Base-by-base conservation (phyloP, 2,329 filamentous ascomycete genomes). In the Epichloe amarillans region DNA sequence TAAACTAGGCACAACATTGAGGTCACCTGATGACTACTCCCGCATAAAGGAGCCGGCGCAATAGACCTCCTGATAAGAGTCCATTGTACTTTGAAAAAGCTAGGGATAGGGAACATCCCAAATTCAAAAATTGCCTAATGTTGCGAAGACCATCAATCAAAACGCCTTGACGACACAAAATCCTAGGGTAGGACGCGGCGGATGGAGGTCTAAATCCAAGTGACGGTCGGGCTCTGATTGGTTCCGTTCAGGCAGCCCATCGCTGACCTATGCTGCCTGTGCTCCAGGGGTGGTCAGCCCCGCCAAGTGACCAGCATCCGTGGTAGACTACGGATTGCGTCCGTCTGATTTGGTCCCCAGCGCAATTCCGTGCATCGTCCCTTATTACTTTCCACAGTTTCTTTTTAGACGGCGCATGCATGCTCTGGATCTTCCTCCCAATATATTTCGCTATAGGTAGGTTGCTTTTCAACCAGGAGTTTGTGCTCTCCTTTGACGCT, bases 141-240 rank as follows among this genome's bases (percentile, higher is more conserved):
- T 30, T 30, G 26, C 26, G 26, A 10, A 30, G 26, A 30, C 10
- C 1, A 30, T 30, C 8, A 8, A 10, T 10, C 1, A 10, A 30
- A 30, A 10, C 26, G 26, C 26, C 26, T 30, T 10, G 26, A 30
- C 26, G 26, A 30, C 3, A 30, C 26, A 30, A 30, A 1, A 30
- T 30, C 3, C 26, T 30, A 30, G 26, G 26, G 26, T 30, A 30
- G 26, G 26, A 1, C 8, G 26, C 26, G 26, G 26, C 26, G 23
- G 17, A 35, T 21, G 23, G 17, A 26, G 15, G 21, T 33, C 23
- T 35, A 4, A 30, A 30, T 30, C 26, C 26, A 10, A 30, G 26
- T 30, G 37, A 23, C 26, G 37, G 11, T 47, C 42, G 30, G 49
- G 49, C 50, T 44, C 45, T 49, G 50, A 52, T 52, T 52, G 50